These are phyloP conservation scores for Adansonia grandidieri DNA, from an alignment of 441 rosid genomes.

Conservation along the genomic window DNA sequence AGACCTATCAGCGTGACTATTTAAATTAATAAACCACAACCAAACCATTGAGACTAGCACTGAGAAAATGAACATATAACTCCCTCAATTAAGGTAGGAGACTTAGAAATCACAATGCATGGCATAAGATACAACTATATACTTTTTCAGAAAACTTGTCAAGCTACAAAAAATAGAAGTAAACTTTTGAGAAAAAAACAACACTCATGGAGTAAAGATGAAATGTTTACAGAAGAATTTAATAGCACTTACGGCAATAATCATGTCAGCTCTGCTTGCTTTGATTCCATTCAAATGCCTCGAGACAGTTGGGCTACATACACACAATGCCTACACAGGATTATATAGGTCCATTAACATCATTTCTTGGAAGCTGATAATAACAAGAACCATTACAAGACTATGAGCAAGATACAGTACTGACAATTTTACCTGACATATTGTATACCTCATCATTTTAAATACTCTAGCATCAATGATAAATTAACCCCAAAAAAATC, in stretches of 20 bases:
- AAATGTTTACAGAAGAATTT: conserved; percentile 10
- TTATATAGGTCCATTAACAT: conserved; percentile 27
- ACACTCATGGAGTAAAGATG: conserved; percentile 1
- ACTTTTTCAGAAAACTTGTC: neutral
- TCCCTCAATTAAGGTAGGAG: neutral
- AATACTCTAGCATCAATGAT: neutral
- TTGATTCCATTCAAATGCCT: conserved; percentile 83
- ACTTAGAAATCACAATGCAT: neutral
- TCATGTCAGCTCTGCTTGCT: conserved; percentile 88
- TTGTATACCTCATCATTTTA: neutral
- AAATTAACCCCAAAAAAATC: neutral
- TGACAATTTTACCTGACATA: neutral
- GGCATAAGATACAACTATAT: neutral
- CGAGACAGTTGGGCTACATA: conserved; percentile 60
- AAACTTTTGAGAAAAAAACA: neutral
- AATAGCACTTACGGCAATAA: conserved; percentile 69
- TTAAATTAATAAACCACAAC: no score
- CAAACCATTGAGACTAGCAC: neutral
- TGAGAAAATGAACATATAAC: conserved; percentile 9
- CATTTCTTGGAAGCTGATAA: neutral
- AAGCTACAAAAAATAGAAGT: neutral
- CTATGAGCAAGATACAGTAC: neutral
- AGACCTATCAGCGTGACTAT: neutral
- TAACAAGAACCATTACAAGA: neutral
- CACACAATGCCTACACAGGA: conserved; percentile 68